Base-by-base conservation (phyloP, 2,329 filamentous ascomycete species). In the Exophiala lecanii-corni region DNA sequence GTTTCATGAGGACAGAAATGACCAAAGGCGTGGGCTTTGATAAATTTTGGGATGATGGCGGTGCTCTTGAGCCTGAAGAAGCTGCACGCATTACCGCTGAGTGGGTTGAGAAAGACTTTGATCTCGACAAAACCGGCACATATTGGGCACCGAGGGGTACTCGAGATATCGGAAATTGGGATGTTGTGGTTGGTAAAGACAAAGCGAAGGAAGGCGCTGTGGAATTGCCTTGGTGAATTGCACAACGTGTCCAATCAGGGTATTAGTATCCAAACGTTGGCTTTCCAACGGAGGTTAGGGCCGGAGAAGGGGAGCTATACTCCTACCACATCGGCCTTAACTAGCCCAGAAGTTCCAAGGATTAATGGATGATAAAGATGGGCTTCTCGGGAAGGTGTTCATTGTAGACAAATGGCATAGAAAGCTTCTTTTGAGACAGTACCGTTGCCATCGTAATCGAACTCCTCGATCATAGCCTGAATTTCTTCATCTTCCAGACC, bases 401-500 rank as follows among this genome's bases (percentile, higher is more conserved):
- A 73, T 56, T 72, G 70, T 62, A 81, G 67, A 62, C 79, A 82
- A 53, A 83, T 83, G n/a, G 75, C 73, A 55, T 82, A 69, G 67
- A 83, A 83, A 46, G 79, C 79, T 46, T 82, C 79, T 56, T 75
- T 62, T 36, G 71, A 74, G 53, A 83, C 81, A 44, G 75, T 89
- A 9, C 89, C 89, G 56, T 94, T 94, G 1, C 88, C 91, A 60
- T 94, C 86, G 53, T 96, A 75, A 69, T 98, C 92, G 70, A 97
- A 94, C 66, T 97, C 91, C 60, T 96, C 89, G 69, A 98, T 92
- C 92, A 98, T 98, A 53, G 89, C 89, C 56, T 80, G 75, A 49
- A 98, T 74, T 64, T 98, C 92, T 58, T 94, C 86, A 60, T 98
- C 91, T 56, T 92, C 87, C 55, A 98, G 74, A 9, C 86, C 88